Base-by-base conservation (phyloP, 108 stramenopile genomes). In the Epithemia pelagica region DNA sequence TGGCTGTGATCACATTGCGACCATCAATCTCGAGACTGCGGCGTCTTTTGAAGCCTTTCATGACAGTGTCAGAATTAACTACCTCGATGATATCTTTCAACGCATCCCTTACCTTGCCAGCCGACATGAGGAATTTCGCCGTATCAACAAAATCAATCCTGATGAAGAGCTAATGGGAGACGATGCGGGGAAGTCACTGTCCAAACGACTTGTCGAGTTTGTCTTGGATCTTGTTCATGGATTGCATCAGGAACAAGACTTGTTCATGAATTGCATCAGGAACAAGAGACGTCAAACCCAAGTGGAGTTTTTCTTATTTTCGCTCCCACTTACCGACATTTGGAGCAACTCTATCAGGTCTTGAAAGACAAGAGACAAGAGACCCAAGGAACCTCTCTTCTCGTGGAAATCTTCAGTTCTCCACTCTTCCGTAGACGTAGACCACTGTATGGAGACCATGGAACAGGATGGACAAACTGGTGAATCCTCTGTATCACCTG, bases 291-390 rank as follows among this genome's bases (percentile, higher is more conserved):
- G 37, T 2, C 62, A 15, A 26, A 30, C 33, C 58, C 52, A 21
- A 5, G 37, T 46, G 54, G 57, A 18, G 58, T 76, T 20, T 76
- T 80, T 69, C 53, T 80, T 59, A 58, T 80, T 0, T 80, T 80
- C 68, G 71, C 74, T 7, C 78, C 78, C 0, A 80, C 78, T 19
- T 80, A 80, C 67, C 74, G 70, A n/a, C 64, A 73, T 57, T 32
- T 73, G 31, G 77, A 78, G 59, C 73, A 78, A 55, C 60, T 78
- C 7, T 78, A 74, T 51, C 26, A 65, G 20, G 58, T 37, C 37
- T 46, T 46, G 37, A 5, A 15, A 15, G 37, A 46, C 5, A 15
- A 5, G 15, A 15, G 37, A 46, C 5, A 15, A 5, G 15, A 10
- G 37, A 10, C 37, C 37, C 37, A 46, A 46, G 15, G 10, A 5